phyloP scores from a whole-genome alignment of 2,329 filamentous ascomycete genomes.

The Beauveria sp. region DNA sequence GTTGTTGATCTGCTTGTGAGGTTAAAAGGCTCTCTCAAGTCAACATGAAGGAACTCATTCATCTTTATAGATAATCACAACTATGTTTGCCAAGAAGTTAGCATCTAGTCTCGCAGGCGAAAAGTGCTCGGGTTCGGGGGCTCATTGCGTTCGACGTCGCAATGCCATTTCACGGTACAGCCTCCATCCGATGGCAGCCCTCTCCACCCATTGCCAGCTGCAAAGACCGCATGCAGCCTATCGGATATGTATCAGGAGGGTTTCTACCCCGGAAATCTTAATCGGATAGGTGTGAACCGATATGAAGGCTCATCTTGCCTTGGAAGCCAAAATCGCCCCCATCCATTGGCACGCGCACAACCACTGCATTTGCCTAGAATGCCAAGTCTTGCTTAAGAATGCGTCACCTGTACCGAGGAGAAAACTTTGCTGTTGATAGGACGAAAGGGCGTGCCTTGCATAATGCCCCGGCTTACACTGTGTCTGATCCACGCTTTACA shows the following conservation, averaged over 20 bases:
- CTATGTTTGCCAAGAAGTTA: not conserved
- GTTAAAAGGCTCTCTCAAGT: constrained; percentile 12
- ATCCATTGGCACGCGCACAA: not conserved
- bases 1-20: constrained; percentile 5
- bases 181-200: not conserved
- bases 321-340: not conserved
- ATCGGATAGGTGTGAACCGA: constrained; percentile 9
- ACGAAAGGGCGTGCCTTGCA: not conserved
- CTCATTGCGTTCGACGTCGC: not conserved
- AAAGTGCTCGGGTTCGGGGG: not conserved
- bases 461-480: not conserved
- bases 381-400: not conserved
- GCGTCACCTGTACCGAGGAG: not conserved
- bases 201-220: not conserved
- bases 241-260: constrained; percentile 4
- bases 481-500: constrained; percentile 8
- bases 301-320: constrained; percentile 4
- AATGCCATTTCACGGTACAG: constrained; percentile 3
- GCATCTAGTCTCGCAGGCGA: not conserved
- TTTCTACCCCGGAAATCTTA: constrained; percentile 5
- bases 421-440: not conserved
- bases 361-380: not conserved
- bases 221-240: not conserved
- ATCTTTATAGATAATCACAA: not conserved
- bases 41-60: not conserved